Evolutionary conservation across 805 yeast genomes (phyloP).

Genomic region (Saccharomycopsis sp.): DNA sequence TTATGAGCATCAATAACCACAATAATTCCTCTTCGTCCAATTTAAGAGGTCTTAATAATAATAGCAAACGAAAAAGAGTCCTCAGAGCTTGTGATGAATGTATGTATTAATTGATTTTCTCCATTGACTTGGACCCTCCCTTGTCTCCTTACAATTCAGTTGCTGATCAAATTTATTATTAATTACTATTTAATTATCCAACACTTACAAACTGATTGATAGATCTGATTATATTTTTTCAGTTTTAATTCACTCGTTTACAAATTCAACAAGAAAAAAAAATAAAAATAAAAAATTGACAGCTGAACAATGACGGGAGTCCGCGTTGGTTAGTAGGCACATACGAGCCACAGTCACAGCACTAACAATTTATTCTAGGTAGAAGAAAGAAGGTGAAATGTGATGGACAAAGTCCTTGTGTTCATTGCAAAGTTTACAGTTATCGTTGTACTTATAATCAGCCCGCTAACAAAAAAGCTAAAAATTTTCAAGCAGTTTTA

Average conservation of each 20-base stretch:
- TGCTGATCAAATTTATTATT: too few relatives aligned
- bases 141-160: too few relatives aligned
- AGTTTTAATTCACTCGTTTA: too few relatives aligned
- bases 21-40: too few relatives aligned
- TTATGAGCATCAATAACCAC: too few relatives aligned
- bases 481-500: slow-evolving; percentile 15
- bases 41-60: not conserved
- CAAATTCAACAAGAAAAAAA: not conserved
- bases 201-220: not conserved
- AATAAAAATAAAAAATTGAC: too few relatives aligned
- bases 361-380: slow-evolving; percentile 6
- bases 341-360: too few relatives aligned
- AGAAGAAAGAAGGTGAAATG: slow-evolving; percentile 70
- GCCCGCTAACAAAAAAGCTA: slow-evolving; percentile 48
- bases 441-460: slow-evolving; percentile 80
- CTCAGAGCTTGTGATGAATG: slow-evolving; percentile 71
- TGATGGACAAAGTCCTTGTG: slow-evolving; percentile 71
- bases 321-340: not conserved
- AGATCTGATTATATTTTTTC: too few relatives aligned
- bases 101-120: too few relatives aligned
- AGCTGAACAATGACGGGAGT: not conserved
- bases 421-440: slow-evolving; percentile 78
- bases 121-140: too few relatives aligned
- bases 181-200: too few relatives aligned
- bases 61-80: slow-evolving; percentile 43